A percentile compares a stretch with the other conserved stretches of the same genome.
Conservation (phyloP, 768 basidiomycete genomes). For the Agaricus sinodeliciosus region DNA sequence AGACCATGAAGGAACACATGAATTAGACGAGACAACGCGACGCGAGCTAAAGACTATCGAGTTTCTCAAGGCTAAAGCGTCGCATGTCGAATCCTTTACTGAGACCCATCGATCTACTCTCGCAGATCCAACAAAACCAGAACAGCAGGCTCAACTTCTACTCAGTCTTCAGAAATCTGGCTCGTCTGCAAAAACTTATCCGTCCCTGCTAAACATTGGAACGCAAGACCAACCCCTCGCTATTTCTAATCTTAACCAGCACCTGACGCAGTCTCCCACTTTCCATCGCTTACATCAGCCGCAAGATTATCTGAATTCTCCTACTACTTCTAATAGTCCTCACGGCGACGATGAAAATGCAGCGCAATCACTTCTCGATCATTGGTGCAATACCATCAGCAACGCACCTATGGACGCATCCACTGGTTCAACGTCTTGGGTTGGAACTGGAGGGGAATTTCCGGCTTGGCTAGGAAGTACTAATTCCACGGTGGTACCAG, state of each 20-base stretch:
- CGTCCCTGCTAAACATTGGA: conserved; percentile 17
- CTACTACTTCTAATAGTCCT: conserved; percentile 65
- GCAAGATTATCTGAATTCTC: conserved; percentile 48
- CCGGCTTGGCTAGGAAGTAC: conserved; percentile 51
- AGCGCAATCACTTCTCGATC: conserved; percentile 74
- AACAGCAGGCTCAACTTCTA: conserved; percentile 46
- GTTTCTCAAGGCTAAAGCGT: conserved; percentile 66
- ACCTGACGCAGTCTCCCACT: conserved; percentile 41
- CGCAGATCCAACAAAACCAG: conserved; percentile 21
- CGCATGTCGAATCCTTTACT: conserved; percentile 38
- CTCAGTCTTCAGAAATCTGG: conserved; percentile 39
- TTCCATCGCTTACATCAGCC: conserved; percentile 63
- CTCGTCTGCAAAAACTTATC: conserved; percentile 25
- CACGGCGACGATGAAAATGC: conserved; percentile 67
- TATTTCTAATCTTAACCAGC: conserved; percentile 18
- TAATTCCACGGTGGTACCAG: conserved; percentile 31
- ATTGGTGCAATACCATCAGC: conserved; percentile 80
- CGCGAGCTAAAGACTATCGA: conserved; percentile 82
- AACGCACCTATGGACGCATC: conserved; percentile 52
- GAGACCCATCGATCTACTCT: conserved; percentile 21
- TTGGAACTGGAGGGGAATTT: conserved; percentile 51
- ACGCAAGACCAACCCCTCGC: conserved; percentile 18
- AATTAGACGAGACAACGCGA: conserved; percentile 78
- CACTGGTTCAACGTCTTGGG: conserved; percentile 52
- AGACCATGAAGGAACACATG: conserved; percentile 56